A percentile compares a stretch with the other conserved stretches of the same genome.
Evolutionary conservation across 2,329 filamentous ascomycete species (phyloP).

Genomic region (Ambrosiella beaveri): DNA sequence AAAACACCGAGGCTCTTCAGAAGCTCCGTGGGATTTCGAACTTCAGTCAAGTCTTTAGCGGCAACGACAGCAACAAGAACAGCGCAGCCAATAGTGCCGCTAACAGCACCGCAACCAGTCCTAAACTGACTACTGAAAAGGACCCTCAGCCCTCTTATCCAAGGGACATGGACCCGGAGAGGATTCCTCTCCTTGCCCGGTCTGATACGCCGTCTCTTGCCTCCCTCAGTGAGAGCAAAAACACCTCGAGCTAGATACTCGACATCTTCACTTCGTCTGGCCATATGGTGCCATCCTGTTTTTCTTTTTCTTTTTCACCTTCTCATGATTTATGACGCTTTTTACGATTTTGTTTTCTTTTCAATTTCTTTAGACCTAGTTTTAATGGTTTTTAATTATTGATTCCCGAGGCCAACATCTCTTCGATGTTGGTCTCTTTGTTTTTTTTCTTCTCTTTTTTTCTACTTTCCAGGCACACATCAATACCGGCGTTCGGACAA

Average conservation of each 20-base stretch:
- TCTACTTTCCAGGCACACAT: background rate
- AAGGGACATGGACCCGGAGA: background rate
- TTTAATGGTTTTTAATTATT: background rate
- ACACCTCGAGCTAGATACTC: background rate
- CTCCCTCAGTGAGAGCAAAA: background rate
- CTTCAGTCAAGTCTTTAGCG: constrained; percentile 37
- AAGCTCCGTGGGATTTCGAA: constrained; percentile 37
- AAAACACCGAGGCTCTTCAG: constrained; percentile 3
- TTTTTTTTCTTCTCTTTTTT: constrained; percentile 1
- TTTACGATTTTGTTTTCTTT: background rate
- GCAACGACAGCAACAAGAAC: constrained; percentile 25
- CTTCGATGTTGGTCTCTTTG: background rate
- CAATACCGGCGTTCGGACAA: background rate
- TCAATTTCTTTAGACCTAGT: background rate
- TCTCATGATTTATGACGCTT: background rate
- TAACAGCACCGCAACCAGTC: background rate
- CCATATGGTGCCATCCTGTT: background rate
- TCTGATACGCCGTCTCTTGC: background rate
- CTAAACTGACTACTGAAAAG: background rate
- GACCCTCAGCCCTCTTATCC: constrained; percentile 7
- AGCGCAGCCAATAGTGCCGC: constrained; percentile 30
- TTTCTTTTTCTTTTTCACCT: constrained; percentile 2
- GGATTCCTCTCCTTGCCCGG: background rate
- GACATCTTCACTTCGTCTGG: background rate
- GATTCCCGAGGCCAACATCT: background rate